phyloP scores from a whole-genome alignment of 1,139 yeast genomes.

The Wickerhamiella infanticola region DNA sequence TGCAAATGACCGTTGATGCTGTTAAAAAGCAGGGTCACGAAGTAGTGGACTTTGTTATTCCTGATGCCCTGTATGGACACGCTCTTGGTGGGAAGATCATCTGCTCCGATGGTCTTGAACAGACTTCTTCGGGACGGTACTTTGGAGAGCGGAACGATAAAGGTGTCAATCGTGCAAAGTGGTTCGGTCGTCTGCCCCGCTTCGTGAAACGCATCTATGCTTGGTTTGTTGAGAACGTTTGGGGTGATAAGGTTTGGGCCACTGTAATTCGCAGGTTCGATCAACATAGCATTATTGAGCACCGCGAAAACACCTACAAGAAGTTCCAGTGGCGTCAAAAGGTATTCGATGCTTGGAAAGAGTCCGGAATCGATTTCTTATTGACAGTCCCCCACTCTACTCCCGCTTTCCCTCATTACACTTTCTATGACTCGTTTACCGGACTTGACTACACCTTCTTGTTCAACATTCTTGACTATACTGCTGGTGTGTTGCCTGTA shows the following conservation, averaged over 20 bases:
- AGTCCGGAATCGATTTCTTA: slow-evolving; percentile 25
- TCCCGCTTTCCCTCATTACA: slow-evolving; percentile 24
- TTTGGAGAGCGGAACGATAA: slow-evolving; percentile 26
- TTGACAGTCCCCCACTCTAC: slow-evolving; percentile 29
- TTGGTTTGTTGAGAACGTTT: slow-evolving; percentile 22
- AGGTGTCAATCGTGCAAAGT: slow-evolving; percentile 24
- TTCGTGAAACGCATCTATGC: slow-evolving; percentile 25
- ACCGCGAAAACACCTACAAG: slow-evolving; percentile 24
- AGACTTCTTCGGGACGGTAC: slow-evolving; percentile 22
- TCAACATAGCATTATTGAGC: slow-evolving; percentile 23
- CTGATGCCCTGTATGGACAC: slow-evolving; percentile 28
- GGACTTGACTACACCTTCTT: slow-evolving; percentile 40
- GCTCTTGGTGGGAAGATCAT: slow-evolving; percentile 27
- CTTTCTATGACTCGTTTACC: slow-evolving; percentile 24
- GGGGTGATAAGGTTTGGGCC: slow-evolving; percentile 26
- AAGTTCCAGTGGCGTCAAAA: slow-evolving; percentile 26
- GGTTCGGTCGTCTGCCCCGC: slow-evolving; percentile 24
- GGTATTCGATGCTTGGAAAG: slow-evolving; percentile 26
- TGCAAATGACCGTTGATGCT: slow-evolving; percentile 32
- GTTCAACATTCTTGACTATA: slow-evolving; percentile 42
- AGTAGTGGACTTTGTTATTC: slow-evolving; percentile 42
- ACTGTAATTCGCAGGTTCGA: slow-evolving; percentile 25
- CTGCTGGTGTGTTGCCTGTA: slow-evolving; percentile 48
- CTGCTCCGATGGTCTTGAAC: slow-evolving; percentile 23
- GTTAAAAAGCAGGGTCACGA: slow-evolving; percentile 41